Evolutionary conservation across 352 stramenopile genomes (phyloP), one percentile per base, ranked within the genome.

Genomic region (Pythium sp.): DNA sequence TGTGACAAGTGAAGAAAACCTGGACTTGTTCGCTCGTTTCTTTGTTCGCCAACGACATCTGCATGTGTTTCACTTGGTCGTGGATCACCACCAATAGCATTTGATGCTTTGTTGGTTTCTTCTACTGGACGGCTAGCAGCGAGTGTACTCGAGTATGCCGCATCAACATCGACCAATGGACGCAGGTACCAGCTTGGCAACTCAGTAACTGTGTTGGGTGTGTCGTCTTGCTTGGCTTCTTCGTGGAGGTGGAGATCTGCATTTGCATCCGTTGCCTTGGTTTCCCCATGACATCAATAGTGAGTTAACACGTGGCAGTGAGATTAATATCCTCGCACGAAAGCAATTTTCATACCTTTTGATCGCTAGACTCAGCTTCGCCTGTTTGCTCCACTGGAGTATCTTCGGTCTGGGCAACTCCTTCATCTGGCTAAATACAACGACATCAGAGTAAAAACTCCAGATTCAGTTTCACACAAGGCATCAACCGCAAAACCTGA

Each of bases 181-280:
- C 56, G 64, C 3, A 69, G 9, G 24, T 69, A 58, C 55, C 56
- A 58, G 15, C 41, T 59, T n/a, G 64, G 43, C 2, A 64, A 56
- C 43, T 69, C 64, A 9, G 12, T 58, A 47, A 20, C 11, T 8
- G 38, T 30, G n/a, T 11, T 12, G 54, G 47, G 43, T 24, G 32
- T 9, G 5, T 34, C 61, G 14, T 38, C 49, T 58, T 30, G 59
- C 9, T 26, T 24, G 18, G 6, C 1, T 41, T 30, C 30, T 26
- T 43, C 30, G 1, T 43, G 7, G 28, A 34, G 24, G 14, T 18
- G 28, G 9, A 62, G n/a, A 65, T 47, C 43, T 47, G 20, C 28
- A 34, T 18, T 34, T 12, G 20, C 15, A 12, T 24, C 28, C 7
- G 28, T 9, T 3, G 20, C 20, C 60, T 65, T n/a, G 14, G 3